Evolutionary conservation across 2,329 filamentous ascomycete genomes (phyloP), one percentile per base, ranked within the genome.

Genomic region (Aspergillus ochraceoroseus): DNA sequence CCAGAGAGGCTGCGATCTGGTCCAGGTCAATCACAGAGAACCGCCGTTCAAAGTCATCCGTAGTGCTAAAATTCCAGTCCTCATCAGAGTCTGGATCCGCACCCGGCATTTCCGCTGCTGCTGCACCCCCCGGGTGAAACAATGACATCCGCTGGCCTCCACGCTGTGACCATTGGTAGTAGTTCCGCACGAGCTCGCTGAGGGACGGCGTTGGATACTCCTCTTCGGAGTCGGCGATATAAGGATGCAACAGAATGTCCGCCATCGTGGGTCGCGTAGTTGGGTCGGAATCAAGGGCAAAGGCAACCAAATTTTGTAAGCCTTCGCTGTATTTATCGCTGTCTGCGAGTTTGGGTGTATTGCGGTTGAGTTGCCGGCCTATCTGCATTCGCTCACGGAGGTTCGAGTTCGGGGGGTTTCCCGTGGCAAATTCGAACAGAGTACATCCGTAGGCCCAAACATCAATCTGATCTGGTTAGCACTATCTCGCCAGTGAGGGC

Each of bases 61-160:
- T 80, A 4, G 76, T 79, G 51, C 77, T 81, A 55, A 82, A 82
- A 42, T 79, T 80, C 79, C 79, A 82, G 46, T 79, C 76, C 27
- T 77, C 73, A 3, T 71, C 66, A 1, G 64, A 55, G 3, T 71
- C 65, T 6, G 38, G 15, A 17, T 68, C 63, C 8, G 55, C 52
- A 23, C 66, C 68, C 18, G 72, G 70, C 19, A 72, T 61, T 43
- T 76, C 70, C 20, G 78, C 77, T 8, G 72, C 73, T 11, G 70
- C 71, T 11, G 78, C 78, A 46, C 78, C 78, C 38, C 72, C 74
- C 15, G 74, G 71, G 46, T 78, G 73, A 58, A 80, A 82, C 0
- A 83, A 63, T 4, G 79, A 83, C 11, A 66, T 60, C 28, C 71
- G 62, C 42, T 74, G 70, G 4, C 70, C 70, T 39, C 71, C 71